Evolutionary conservation across 1,284 basidiomycete species (phyloP).

Genomic region (Malassezia pachydermatis): DNA sequence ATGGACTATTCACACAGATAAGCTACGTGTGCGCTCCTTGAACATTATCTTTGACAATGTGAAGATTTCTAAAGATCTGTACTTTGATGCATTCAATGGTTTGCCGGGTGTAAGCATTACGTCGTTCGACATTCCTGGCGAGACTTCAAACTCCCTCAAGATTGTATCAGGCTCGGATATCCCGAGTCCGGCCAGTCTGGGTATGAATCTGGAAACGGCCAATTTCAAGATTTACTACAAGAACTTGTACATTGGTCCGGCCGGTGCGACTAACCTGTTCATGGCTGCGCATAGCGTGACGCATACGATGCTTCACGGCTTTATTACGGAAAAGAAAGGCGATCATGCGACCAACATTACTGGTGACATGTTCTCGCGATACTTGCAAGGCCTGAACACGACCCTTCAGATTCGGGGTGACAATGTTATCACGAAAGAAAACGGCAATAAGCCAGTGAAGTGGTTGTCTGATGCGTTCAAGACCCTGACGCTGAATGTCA

Average conservation of each 20-base stretch:
- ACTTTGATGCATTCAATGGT: conserved; percentile 63
- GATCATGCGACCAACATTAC: conserved; percentile 53
- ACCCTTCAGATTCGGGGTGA: conserved; percentile 58
- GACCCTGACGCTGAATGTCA: conserved; percentile 58
- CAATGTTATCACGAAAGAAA: conserved; percentile 53
- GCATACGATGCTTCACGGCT: conserved; percentile 56
- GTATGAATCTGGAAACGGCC: conserved; percentile 63
- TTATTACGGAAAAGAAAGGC: conserved; percentile 55
- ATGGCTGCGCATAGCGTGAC: conserved; percentile 55
- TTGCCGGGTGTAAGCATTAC: conserved; percentile 57
- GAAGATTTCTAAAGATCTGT: conserved; percentile 57
- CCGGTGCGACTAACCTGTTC: conserved; percentile 51
- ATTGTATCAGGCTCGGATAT: conserved; percentile 61
- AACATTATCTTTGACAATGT: conserved; percentile 63
- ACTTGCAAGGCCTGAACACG: conserved; percentile 59
- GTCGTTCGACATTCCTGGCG: conserved; percentile 56
- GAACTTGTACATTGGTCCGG: conserved; percentile 50
- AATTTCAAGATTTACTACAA: conserved; percentile 56
- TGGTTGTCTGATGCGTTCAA: conserved; percentile 66
- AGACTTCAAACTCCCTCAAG: conserved; percentile 61
- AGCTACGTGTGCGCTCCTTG: conserved; percentile 59
- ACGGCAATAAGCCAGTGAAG: conserved; percentile 53
- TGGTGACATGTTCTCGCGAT: conserved; percentile 61
- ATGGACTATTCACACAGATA: conserved; percentile 62
- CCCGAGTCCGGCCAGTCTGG: conserved; percentile 60